phyloP scores from a whole-genome alignment of 495 filamentous ascomycete species.

The Astrothelium macrocarpum region DNA sequence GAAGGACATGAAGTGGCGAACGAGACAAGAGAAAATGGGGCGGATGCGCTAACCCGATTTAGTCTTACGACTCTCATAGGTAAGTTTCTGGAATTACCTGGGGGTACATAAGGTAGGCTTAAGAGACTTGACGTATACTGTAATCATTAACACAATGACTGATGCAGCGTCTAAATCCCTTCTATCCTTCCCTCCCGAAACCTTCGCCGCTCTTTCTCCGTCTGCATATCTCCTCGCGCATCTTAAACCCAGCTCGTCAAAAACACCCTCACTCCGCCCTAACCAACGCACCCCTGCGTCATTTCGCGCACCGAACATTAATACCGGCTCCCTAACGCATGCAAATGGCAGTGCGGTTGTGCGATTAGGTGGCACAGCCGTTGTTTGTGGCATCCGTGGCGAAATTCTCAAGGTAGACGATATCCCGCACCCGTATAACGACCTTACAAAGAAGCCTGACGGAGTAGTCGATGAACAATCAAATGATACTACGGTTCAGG shows the following conservation, averaged over 20 bases:
- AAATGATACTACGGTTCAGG: slow-evolving; percentile 32
- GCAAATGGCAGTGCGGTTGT: slow-evolving; percentile 83
- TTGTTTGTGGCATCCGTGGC: slow-evolving; percentile 80
- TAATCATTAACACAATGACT: background rate
- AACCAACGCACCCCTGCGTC: slow-evolving; percentile 65
- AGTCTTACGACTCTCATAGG: too few species aligned
- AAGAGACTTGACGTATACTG: too few species aligned
- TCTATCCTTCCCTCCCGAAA: slow-evolving; percentile 64
- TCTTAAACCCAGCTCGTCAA: slow-evolving; percentile 45
- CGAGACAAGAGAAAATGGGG: too few species aligned
- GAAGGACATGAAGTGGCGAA: too few species aligned
- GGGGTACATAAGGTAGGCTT: too few species aligned
- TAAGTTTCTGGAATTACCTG: too few species aligned
- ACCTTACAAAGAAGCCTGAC: background rate
- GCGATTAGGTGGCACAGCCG: slow-evolving; percentile 76
- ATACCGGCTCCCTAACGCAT: slow-evolving; percentile 74
- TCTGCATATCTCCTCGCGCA: slow-evolving; percentile 82
- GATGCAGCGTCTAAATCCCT: slow-evolving; percentile 28
- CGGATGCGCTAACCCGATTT: too few species aligned
- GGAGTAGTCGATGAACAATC: slow-evolving; percentile 12
- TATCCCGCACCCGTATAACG: slow-evolving; percentile 46
- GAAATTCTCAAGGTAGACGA: slow-evolving; percentile 68
- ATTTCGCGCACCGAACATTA: slow-evolving; percentile 59
- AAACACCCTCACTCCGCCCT: slow-evolving; percentile 51
- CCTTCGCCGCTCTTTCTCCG: slow-evolving; percentile 85